phyloP scores from a whole-genome alignment of 2,329 filamentous ascomycete genomes.

The Monilinia aucupariae region DNA sequence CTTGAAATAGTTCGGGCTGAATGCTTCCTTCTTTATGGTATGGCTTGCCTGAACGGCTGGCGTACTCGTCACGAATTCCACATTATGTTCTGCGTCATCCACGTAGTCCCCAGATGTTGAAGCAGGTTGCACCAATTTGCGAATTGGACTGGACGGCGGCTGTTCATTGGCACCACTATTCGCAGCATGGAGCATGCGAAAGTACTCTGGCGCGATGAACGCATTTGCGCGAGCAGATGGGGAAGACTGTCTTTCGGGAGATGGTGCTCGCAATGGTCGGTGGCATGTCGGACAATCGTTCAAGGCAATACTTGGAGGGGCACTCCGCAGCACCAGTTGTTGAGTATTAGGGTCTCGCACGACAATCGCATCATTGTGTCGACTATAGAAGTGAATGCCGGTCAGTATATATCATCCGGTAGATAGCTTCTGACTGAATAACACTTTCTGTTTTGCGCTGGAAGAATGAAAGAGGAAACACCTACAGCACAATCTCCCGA shows the following conservation, averaged over 20 bases:
- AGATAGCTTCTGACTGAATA: background rate
- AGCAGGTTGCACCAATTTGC: slow-evolving; percentile 39
- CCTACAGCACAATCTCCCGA: slow-evolving; percentile 75
- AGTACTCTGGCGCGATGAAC: slow-evolving; percentile 89
- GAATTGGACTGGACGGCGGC: slow-evolving; percentile 48
- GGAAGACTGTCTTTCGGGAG: slow-evolving; percentile 42
- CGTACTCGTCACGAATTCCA: slow-evolving; percentile 50
- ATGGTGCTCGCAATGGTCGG: slow-evolving; percentile 40
- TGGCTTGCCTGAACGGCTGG: slow-evolving; percentile 45
- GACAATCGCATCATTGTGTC: slow-evolving; percentile 87
- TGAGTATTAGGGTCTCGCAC: slow-evolving; percentile 81
- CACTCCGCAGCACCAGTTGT: slow-evolving; percentile 73
- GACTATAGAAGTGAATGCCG: slow-evolving; percentile 47
- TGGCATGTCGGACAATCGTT: slow-evolving; percentile 64
- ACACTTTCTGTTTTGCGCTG: background rate
- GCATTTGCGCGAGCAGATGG: slow-evolving; percentile 40
- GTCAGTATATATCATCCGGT: slow-evolving; percentile 20
- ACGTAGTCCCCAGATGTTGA: slow-evolving; percentile 29
- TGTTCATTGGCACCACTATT: slow-evolving; percentile 43
- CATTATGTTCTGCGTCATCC: slow-evolving; percentile 20
- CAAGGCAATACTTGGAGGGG: slow-evolving; percentile 47
- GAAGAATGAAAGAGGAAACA: slow-evolving; percentile 26
- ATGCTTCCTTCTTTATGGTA: slow-evolving; percentile 78
- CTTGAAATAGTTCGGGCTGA: slow-evolving; percentile 88
- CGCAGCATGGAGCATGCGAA: slow-evolving; percentile 75